These are phyloP conservation scores for Pseudonitzschia pungens DNA, from an alignment of 108 stramenopile species.

Conservation along the genomic window DNA sequence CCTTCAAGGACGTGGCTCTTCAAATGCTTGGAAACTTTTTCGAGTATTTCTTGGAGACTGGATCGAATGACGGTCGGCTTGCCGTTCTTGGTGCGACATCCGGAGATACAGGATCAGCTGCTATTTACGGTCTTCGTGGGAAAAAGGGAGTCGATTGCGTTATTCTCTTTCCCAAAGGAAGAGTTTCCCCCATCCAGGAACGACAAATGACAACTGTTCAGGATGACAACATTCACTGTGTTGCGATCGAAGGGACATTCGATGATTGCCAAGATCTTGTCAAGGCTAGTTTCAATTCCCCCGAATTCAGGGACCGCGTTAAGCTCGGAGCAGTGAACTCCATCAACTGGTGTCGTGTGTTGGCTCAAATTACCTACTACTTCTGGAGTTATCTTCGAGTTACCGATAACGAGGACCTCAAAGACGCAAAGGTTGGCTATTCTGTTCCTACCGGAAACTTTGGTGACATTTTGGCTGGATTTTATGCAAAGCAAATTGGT, in stretches of 20 bases:
- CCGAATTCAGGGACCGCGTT: conserved; percentile 84
- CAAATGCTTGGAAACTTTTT: conserved; percentile 99
- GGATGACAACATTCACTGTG: conserved; percentile 96
- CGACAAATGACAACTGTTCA: conserved; percentile 98
- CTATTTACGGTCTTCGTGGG: conserved; percentile 97
- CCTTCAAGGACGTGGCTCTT: conserved; percentile 99
- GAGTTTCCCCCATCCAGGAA: conserved; percentile 95
- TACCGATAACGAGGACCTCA: conserved; percentile 59
- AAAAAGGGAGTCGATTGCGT: conserved; percentile 96
- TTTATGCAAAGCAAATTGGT: conserved; percentile 98
- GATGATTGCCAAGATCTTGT: conserved; percentile 99
- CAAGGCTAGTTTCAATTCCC: conserved; percentile 92
- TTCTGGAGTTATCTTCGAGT: conserved; percentile 96
- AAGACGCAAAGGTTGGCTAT: conserved; percentile 63
- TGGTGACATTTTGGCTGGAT: conserved; percentile 98
- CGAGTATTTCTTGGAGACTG: conserved; percentile 96
- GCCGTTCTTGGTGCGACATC: conserved; percentile 95
- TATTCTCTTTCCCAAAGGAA: conserved; percentile 96
- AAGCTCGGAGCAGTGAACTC: conserved; percentile 98
- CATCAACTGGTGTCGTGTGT: conserved; percentile 98
- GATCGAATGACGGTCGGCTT: conserved; percentile 82
- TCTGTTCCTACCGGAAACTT: conserved; percentile 99
- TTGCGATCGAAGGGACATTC: conserved; percentile 92
- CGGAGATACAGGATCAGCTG: conserved; percentile 95
- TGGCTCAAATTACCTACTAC: conserved; percentile 99